Evolutionary conservation across 768 basidiomycete genomes (phyloP), one percentile per base, ranked within the genome.

Genomic region (Lactifluus hygrophoroides): DNA sequence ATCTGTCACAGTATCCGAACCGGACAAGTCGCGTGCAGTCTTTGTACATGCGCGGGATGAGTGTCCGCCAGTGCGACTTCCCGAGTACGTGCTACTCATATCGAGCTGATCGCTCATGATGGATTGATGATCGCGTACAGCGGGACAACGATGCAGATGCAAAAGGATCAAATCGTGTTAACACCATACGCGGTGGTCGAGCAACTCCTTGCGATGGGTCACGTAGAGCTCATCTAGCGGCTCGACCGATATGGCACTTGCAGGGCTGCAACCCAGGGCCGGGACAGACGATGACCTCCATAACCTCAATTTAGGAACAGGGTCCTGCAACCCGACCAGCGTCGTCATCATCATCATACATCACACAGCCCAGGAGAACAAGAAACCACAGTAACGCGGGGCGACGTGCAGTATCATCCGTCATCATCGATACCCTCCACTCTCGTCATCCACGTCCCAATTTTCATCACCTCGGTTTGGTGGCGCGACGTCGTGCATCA

Each of bases 111-210:
- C 49, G 9, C 16, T 25, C 14, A n/a, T 30, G 5, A n/a, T 2
- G n/a, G n/a, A n/a, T 28, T 46, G 28, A 25, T 5, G 48, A 1
- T 6, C 9, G 3, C 17, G 7, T 51, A 27, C 66, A 86, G 94
- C 59, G 90, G 90, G 27, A 79, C 83, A 34, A 72, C 79, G 32
- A 69, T 92, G 56, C 82, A 87, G 37, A 82, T 95, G 77, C 76
- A 81, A 51, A 87, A 86, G 65, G 90, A 86, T 9, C 85, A 90
- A 59, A 90, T 94, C 56, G 87, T 90, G 42, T 67, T 95, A 17
- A 78, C 88, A 17, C 86, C 85, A 21, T 96, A 89, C 70, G 75
- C 77, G 25, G 78, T 86, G 19, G 83, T 93, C 5, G 86, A 93
- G 64, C 79, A 88, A 35, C 78, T 91, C 13, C 75, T 93, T 43